Evolutionary conservation across 2,329 filamentous ascomycete species (phyloP).

Genomic region (Aspergillus glaucus): DNA sequence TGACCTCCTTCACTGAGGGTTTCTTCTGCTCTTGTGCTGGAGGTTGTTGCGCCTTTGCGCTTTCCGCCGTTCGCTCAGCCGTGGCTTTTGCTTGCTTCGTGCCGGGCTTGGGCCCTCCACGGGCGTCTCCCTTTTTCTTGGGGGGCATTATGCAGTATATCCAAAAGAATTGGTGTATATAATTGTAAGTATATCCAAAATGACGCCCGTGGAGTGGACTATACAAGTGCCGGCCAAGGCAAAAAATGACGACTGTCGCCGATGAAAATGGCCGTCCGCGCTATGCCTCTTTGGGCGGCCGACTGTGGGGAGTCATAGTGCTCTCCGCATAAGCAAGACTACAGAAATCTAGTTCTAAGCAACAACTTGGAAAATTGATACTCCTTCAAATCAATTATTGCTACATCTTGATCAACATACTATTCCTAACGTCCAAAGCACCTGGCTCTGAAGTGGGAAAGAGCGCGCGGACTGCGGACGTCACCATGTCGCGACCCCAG

Average conservation of each 20-base stretch:
- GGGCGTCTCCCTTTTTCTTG: conserved; percentile 36
- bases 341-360: background rate
- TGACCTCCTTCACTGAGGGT: conserved; percentile 64
- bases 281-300: conserved; percentile 17
- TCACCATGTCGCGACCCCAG: conserved; percentile 2
- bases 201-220: conserved; percentile 19
- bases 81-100: conserved; percentile 37
- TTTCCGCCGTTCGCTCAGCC: conserved; percentile 26
- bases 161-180: background rate
- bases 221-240: background rate
- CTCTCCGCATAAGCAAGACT: background rate
- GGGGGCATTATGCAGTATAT: conserved; percentile 28
- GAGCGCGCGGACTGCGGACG: background rate
- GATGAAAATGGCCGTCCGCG: conserved; percentile 22
- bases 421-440: background rate
- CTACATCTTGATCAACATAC: background rate
- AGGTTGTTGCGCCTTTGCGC: conserved; percentile 28
- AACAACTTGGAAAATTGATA: background rate
- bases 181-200: background rate
- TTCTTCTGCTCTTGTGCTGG: conserved; percentile 48
- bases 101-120: conserved; percentile 34
- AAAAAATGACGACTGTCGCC: background rate
- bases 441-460: conserved; percentile 7
- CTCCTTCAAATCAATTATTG: background rate
- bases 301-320: background rate